These are phyloP conservation scores for Avena eriantha DNA, from an alignment of 176 grass and related monocot species.

Conservation along the genomic window DNA sequence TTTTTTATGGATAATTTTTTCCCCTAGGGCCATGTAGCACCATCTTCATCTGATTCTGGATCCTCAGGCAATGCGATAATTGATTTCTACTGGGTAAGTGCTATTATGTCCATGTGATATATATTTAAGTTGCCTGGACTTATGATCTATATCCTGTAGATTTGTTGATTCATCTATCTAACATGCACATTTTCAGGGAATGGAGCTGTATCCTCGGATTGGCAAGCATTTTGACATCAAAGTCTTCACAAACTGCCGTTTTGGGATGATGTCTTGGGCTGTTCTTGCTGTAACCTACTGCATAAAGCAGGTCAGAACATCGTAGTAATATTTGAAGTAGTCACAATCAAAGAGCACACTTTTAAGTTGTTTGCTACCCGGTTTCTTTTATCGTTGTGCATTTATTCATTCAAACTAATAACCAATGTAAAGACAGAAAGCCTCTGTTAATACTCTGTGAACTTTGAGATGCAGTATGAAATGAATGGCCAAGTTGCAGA, in stretches of 20 bases:
- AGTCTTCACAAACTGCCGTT: constrained; percentile 97
- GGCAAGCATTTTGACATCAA: constrained; percentile 97
- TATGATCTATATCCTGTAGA: constrained; percentile 14
- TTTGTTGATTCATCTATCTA: constrained; percentile 29
- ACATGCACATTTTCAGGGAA: constrained; percentile 61
- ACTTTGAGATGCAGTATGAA: constrained; percentile 76
- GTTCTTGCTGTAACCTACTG: constrained; percentile 99
- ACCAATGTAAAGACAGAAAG: constrained; percentile 21
- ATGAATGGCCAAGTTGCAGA: constrained; percentile 76
- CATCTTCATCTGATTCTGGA: constrained; percentile 98
- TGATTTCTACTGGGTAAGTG: constrained; percentile 96
- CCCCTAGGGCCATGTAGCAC: constrained; percentile 82
- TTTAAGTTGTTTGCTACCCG: background rate
- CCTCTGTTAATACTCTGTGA: constrained; percentile 11
- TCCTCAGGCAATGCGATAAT: constrained; percentile 89
- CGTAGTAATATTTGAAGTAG: constrained; percentile 24
- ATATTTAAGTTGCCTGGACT: constrained; percentile 6
- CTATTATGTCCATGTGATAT: background rate
- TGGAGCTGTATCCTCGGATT: constrained; percentile 97
- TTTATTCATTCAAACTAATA: constrained; percentile 23
- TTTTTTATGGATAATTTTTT: background rate
- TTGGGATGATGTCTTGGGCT: constrained; percentile 99
- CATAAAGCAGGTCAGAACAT: constrained; percentile 91
- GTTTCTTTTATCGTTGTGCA: background rate
- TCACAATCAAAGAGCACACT: background rate